A percentile compares a stretch with the other conserved stretches of the same genome.
These are phyloP conservation scores for Penicillium arizonense DNA, from an alignment of 495 filamentous ascomycete species.

Conservation along the genomic window DNA sequence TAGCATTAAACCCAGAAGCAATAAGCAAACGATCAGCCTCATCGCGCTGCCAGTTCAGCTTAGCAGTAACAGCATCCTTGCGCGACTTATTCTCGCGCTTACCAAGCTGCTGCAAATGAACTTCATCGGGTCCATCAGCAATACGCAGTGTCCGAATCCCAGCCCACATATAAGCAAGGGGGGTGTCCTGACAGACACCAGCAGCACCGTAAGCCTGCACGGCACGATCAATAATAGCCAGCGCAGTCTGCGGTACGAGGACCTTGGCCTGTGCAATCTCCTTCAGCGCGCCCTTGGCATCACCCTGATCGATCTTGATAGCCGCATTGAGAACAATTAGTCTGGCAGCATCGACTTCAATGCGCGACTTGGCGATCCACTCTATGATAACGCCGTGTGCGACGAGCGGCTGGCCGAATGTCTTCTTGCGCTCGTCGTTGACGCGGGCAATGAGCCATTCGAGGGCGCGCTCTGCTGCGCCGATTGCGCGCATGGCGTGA, in stretches of 20 bases:
- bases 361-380: slow-evolving; percentile 85
- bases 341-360: slow-evolving; percentile 87
- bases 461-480: slow-evolving; percentile 78
- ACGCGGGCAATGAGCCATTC: slow-evolving; percentile 87
- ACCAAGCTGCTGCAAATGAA: slow-evolving; percentile 88
- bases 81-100: slow-evolving; percentile 75
- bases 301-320: slow-evolving; percentile 79
- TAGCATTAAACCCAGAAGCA: slow-evolving; percentile 53
- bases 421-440: slow-evolving; percentile 82
- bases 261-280: slow-evolving; percentile 90
- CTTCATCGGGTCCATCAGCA: slow-evolving; percentile 91
- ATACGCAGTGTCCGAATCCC: slow-evolving; percentile 76
- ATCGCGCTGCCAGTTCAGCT: slow-evolving; percentile 61
- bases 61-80: slow-evolving; percentile 57
- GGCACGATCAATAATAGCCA: slow-evolving; percentile 81
- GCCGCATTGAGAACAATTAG: slow-evolving; percentile 87
- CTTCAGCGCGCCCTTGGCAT: slow-evolving; percentile 75
- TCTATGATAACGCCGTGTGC: slow-evolving; percentile 90
- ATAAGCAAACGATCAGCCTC: slow-evolving; percentile 65
- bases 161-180: slow-evolving; percentile 85
- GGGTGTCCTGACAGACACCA: slow-evolving; percentile 88
- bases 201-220: slow-evolving; percentile 84
- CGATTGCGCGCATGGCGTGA: slow-evolving; percentile 90
- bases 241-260: slow-evolving; percentile 71
- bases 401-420: slow-evolving; percentile 76